phyloP scores from a whole-genome alignment of 805 yeast species.

The Torulaspora microellipsoides region DNA sequence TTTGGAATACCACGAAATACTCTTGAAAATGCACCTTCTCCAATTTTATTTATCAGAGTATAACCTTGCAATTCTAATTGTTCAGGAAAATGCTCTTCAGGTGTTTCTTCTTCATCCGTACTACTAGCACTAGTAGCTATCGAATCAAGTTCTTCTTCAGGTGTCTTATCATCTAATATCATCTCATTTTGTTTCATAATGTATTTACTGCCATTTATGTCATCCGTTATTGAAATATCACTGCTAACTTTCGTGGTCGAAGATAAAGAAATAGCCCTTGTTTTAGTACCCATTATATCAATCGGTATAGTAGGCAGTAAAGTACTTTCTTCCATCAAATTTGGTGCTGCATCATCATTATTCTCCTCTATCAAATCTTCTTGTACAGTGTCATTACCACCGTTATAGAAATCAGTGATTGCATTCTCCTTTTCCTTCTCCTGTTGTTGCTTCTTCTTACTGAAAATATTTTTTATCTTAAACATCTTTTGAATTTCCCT shows the following conservation, averaged over 20 bases:
- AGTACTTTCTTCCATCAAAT: background rate
- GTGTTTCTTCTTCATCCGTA: constrained; percentile 15
- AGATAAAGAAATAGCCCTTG: constrained; percentile 4
- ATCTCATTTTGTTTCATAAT: no score
- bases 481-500: constrained; percentile 1
- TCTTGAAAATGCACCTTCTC: constrained; percentile 80
- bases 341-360: background rate
- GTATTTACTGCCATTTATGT: no score
- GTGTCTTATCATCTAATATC: no score
- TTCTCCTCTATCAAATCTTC: background rate
- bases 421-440: background rate
- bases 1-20: constrained; percentile 57
- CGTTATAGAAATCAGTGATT: background rate
- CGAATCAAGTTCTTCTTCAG: constrained; percentile 11
- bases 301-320: background rate
- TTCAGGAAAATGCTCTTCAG: constrained; percentile 30
- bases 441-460: constrained; percentile 13
- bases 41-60: constrained; percentile 47
- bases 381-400: background rate
- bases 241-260: constrained; percentile 8
- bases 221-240: constrained; percentile 6
- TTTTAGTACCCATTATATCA: background rate
- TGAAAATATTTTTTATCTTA: constrained; percentile 18
- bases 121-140: background rate
- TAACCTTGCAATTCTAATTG: constrained; percentile 38